phyloP scores from a whole-genome alignment of 192 early-diverging fungal genomes.

The Entomortierella beljakovae region DNA sequence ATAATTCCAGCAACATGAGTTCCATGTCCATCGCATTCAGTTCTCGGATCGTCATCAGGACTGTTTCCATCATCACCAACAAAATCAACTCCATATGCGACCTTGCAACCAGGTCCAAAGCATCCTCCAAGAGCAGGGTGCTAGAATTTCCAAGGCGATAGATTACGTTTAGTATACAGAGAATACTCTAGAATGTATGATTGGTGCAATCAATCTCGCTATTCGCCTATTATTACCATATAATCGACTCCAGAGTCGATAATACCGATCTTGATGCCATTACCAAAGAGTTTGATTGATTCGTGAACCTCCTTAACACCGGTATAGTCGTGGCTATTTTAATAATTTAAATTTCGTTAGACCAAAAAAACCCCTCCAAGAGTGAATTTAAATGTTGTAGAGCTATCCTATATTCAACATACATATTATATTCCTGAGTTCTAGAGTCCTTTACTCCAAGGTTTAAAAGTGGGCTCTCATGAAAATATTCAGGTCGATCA shows the following conservation, averaged over 20 bases:
- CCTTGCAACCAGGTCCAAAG: constrained; percentile 72
- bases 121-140: constrained; percentile 77
- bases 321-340: constrained; percentile 54
- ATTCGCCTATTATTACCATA: constrained; percentile 1
- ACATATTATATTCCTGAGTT: constrained; percentile 11
- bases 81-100: constrained; percentile 72
- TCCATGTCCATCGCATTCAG: constrained; percentile 70
- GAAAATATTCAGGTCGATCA: constrained; percentile 25
- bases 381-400: too few species aligned
- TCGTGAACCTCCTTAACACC: constrained; percentile 55
- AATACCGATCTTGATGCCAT: constrained; percentile 66
- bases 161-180: background rate
- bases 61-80: constrained; percentile 63
- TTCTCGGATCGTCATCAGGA: constrained; percentile 67
- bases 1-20: constrained; percentile 80
- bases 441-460: background rate
- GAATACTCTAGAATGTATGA: too few species aligned
- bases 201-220: background rate
- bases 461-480: background rate
- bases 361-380: background rate
- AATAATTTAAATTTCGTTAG: background rate
- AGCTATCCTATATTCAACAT: too few species aligned
- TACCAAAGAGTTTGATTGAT: constrained; percentile 46
- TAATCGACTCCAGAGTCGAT: constrained; percentile 69
- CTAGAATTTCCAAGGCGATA: background rate